Conservation (phyloP, 1,284 basidiomycete species). For the Fomes fomentarius region DNA sequence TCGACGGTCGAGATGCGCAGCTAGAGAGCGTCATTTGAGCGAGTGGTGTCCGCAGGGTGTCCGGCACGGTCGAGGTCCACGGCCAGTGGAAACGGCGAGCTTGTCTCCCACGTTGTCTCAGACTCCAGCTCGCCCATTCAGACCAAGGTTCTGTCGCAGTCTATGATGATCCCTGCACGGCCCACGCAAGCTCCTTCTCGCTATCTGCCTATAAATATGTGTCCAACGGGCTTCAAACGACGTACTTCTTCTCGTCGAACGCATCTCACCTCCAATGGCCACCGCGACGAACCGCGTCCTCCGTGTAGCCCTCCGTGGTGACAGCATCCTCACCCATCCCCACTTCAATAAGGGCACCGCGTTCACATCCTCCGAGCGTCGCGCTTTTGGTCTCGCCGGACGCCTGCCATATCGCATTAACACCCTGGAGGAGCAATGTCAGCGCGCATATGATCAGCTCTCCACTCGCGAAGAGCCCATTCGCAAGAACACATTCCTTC, state of each 20-base stretch:
- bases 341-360: conserved; percentile 76
- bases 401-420: conserved; percentile 79
- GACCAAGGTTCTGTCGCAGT: background rate
- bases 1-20: conserved; percentile 4
- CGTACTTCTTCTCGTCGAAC: background rate
- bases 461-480: conserved; percentile 50
- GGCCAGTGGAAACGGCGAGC: background rate
- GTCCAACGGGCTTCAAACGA: background rate
- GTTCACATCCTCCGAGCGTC: conserved; percentile 69
- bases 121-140: background rate
- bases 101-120: background rate
- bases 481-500: conserved; percentile 72
- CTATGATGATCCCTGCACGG: too few relatives aligned
- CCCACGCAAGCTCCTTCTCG: too few relatives aligned
- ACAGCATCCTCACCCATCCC: conserved; percentile 63
- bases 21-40: conserved; percentile 2
- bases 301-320: conserved; percentile 60
- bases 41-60: background rate
- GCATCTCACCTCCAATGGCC: conserved; percentile 19
- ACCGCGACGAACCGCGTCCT: conserved; percentile 29
- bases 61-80: conserved; percentile 14
- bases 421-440: conserved; percentile 75
- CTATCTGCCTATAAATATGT: conserved; percentile 13
- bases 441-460: conserved; percentile 73
- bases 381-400: conserved; percentile 73